These are phyloP conservation scores for Hapsidospora chrysogenum DNA, from an alignment of 495 filamentous ascomycete genomes.

Conservation along the genomic window DNA sequence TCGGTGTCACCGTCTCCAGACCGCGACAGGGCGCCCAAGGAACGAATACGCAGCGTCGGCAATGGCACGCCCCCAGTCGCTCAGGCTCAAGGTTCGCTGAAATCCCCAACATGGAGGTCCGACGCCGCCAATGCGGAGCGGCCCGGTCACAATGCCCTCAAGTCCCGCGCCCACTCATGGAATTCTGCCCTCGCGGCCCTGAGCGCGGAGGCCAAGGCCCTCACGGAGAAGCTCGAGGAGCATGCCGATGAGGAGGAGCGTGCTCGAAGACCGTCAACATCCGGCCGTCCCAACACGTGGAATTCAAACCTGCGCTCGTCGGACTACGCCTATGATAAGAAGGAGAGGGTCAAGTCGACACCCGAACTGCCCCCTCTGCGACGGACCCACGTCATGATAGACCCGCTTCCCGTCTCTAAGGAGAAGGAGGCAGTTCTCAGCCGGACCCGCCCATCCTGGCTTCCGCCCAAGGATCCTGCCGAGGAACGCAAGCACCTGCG, in stretches of 20 bases:
- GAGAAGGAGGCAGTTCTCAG: constrained; percentile 91
- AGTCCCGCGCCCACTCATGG: constrained; percentile 69
- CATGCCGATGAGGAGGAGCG: constrained; percentile 51
- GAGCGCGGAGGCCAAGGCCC: constrained; percentile 70
- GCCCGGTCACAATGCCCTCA: constrained; percentile 13
- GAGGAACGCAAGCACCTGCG: constrained; percentile 84
- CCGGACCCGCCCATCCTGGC: constrained; percentile 82
- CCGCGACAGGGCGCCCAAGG: constrained; percentile 25
- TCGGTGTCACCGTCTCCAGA: constrained; percentile 40
- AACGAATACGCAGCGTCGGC: constrained; percentile 31
- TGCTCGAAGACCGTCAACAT: constrained; percentile 16
- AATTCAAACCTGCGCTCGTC: constrained; percentile 13
- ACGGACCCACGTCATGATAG: constrained; percentile 85
- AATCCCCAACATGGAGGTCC: constrained; percentile 28
- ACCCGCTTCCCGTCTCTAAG: constrained; percentile 85
- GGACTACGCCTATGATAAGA: constrained; percentile 23
- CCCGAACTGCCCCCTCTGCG: constrained; percentile 67
- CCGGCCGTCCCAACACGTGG: constrained; percentile 18
- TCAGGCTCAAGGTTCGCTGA: constrained; percentile 27
- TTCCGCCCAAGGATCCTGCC: constrained; percentile 83
- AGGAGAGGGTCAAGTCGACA: constrained; percentile 37
- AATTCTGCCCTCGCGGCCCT: constrained; percentile 60
- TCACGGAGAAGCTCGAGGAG: constrained; percentile 78
- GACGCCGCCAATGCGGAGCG: constrained; percentile 13
- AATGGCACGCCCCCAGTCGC: constrained; percentile 36